A percentile compares a stretch with the other conserved stretches of the same genome.
Conservation (phyloP, 1,284 basidiomycete species). For the Boletus mariae region DNA sequence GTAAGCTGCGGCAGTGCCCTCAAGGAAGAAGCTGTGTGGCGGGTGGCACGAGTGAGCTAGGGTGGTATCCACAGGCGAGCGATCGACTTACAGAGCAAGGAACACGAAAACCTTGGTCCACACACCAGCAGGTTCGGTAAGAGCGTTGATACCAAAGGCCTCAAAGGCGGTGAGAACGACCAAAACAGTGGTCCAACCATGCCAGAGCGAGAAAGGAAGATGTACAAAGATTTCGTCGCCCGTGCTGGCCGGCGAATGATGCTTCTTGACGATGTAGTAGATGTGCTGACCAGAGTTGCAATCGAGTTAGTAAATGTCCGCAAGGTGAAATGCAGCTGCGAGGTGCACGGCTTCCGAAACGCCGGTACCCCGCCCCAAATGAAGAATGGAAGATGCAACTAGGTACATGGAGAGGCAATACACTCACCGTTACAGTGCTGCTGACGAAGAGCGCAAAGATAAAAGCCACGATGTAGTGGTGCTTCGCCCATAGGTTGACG, state of each 20-base stretch:
- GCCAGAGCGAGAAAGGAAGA: conserved; percentile 89
- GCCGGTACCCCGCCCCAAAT: conserved; percentile 4
- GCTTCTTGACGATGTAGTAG: conserved; percentile 90
- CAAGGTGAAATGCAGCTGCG: neutral
- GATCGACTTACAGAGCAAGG: conserved; percentile 62
- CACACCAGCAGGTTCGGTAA: conserved; percentile 64
- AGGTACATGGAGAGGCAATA: neutral
- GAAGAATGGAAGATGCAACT: conserved; percentile 11
- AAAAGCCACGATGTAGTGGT: conserved; percentile 79
- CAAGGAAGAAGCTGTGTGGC: conserved; percentile 77
- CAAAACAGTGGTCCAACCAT: conserved; percentile 92
- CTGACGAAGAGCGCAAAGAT: conserved; percentile 83
- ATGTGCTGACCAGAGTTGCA: conserved; percentile 55
- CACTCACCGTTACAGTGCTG: conserved; percentile 66
- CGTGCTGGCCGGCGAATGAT: conserved; percentile 60
- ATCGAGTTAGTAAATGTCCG: conserved; percentile 11
- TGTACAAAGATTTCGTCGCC: conserved; percentile 80
- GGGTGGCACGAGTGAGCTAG: conserved; percentile 7
- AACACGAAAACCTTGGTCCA: conserved; percentile 95
- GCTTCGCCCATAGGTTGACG: conserved; percentile 73
- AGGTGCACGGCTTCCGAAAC: conserved; percentile 3
- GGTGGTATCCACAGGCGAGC: conserved; percentile 1
- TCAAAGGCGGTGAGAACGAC: conserved; percentile 87
- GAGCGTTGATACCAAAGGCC: conserved; percentile 82
- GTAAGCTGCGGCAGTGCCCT: conserved; percentile 87